Conservation (phyloP, 2,329 filamentous ascomycete genomes). For the Aschersonia sp. region DNA sequence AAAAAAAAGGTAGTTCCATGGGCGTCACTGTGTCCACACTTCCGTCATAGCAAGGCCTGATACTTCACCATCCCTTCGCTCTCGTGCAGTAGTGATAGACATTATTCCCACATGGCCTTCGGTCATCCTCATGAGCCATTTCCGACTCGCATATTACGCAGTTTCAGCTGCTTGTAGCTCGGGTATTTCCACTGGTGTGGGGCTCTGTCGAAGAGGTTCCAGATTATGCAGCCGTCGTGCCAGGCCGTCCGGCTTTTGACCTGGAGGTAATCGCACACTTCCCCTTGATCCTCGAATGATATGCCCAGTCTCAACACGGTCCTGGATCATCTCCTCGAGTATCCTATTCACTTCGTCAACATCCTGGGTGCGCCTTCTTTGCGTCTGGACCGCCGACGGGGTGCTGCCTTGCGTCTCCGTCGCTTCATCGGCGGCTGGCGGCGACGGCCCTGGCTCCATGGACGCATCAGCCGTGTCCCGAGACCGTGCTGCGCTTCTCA, state of each 20-base stretch:
- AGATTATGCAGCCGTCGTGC: conserved; percentile 18
- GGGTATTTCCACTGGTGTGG: conserved; percentile 11
- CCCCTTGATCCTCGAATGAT: conserved; percentile 51
- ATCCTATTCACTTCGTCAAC: conserved; percentile 89
- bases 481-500: conserved; percentile 73
- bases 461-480: conserved; percentile 60
- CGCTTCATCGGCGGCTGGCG: too few relatives aligned
- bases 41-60: too few relatives aligned
- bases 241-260: conserved; percentile 23
- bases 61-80: too few relatives aligned
- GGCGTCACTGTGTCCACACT: too few relatives aligned
- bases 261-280: conserved; percentile 45
- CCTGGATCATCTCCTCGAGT: conserved; percentile 92
- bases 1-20: too few relatives aligned
- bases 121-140: not conserved
- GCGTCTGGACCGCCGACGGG: conserved; percentile 11
- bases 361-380: conserved; percentile 47
- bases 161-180: conserved; percentile 13
- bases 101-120: not conserved
- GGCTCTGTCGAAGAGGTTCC: conserved; percentile 23
- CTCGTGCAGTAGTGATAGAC: too few relatives aligned
- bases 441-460: not conserved
- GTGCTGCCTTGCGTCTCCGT: conserved; percentile 5
- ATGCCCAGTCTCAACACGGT: conserved; percentile 64
- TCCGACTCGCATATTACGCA: conserved; percentile 5